Evolutionary conservation across 495 filamentous ascomycete genomes (phyloP), one percentile per base, ranked within the genome.

Genomic region (Penicillium verhagenii): DNA sequence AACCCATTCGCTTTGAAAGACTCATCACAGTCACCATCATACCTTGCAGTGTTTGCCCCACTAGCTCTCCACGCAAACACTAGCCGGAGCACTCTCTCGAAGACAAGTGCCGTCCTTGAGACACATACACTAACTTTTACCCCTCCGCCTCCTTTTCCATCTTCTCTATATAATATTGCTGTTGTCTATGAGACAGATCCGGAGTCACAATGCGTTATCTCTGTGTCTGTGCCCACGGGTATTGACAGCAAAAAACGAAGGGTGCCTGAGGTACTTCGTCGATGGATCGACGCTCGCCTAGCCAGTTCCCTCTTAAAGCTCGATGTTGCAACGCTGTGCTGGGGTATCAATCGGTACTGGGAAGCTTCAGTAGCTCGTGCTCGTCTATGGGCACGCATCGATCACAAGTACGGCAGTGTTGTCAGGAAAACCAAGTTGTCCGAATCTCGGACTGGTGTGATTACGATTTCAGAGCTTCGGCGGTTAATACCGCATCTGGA

Each of bases 331-430:
- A 75, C 72, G 7, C 63, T 76, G 3, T 75, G 75, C 51, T 72
- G 72, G 68, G 73, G 72, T 20, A 70, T 76, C 28, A 75, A 73
- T 24, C 62, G 71, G 9, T 75, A 73, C 56, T 77, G 75, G 73
- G 75, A 75, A 63, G 68, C 65, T 14, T 55, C 63, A 24, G 48
- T 76, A 19, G 61, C 65, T 16, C 69, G 74, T 3, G 75, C 75
- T 26, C 63, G 64, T 25, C 47, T 76, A 42, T 76, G 74, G 75
- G 58, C 70, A 13, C 60, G 61, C 21, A 60, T 77, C 23, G 67
- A 72, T 18, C 47, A 61, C 9, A 67, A 66, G 38, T 54, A 72
- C 35, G 56, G 54, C 6, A 38, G 56, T 11, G 39, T 11, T 31
- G 39, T 25, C 4, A 16, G 28, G 13, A 43, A 52, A 21, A 20